Base-by-base conservation (phyloP, 73 alveolate genomes). In the Uronychia setigera region DNA sequence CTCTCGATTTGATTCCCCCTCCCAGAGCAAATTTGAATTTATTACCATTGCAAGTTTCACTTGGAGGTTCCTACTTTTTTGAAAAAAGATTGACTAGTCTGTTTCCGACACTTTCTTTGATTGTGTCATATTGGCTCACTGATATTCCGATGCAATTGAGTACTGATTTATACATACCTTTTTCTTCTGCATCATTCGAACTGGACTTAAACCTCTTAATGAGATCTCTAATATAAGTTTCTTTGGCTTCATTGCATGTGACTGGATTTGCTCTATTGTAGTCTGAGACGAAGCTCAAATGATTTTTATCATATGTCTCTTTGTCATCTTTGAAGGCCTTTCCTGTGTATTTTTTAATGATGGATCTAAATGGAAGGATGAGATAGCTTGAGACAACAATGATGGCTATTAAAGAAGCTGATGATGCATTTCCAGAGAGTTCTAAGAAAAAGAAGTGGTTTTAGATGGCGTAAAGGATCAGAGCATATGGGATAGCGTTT, bases 231-330 rank as follows among this genome's bases (percentile, higher is more conserved):
- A 46, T 11, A 46, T 46, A 19, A 46, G 19, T 31, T 86, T 35
- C 35, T 60, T 32, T 74, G 32, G 88, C 93, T 33, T 81, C 89
- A 59, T 32, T 77, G 28, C 33, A n/a, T 26, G 94, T 86, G 33
- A 93, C 84, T 33, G 97, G 97, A 74, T 93, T 93, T 77, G 80
- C 84, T 67, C 93, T 87, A 74, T 80, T 81, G 75, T 93, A 93
- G 78, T 93, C 97, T 0, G 93, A 80, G 31, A 84, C 67, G 77
- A 93, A 93, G 19, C 34, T 77, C 13, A 35, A 1, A 0, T n/a
- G 26, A 67, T 46, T 33, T 26, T 83, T 59, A n/a, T 80, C 86
- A 78, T 90, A 93, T 26, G 78, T 86, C 78, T 75, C 87, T 5
- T 34, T 67, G 1, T 80, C 81, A 35, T 29, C 26, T 58, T 33